Evolutionary conservation across 257 asterid genomes (phyloP), one percentile per base, ranked within the genome.

Genomic region (Plectranthus barbatus): DNA sequence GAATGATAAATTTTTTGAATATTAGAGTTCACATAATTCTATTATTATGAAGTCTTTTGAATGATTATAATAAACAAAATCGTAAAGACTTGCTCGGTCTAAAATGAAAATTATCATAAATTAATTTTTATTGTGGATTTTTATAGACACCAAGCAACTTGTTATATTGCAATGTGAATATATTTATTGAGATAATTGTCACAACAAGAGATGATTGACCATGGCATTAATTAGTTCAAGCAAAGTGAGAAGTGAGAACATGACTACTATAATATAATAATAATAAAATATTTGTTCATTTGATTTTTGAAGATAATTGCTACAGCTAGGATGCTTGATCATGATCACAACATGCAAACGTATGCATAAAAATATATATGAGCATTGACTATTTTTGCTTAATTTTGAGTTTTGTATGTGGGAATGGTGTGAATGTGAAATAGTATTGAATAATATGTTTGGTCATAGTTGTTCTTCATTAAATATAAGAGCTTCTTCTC

Each of bases 111-210:
- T 0, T 13, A 7, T 40, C n/a, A n/a, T n/a, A 46, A 23, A 14
- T 29, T 11, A 19, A 12, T 31, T 45, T 55, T 55, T 42, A 60
- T 59, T 71, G 46, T n/a, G n/a, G 74, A 15, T 34, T 62, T 52
- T 19, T 66, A 56, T 39, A 29, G 67, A 72, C 81, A 74, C 67
- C 64, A 75, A 72, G 69, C 62, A 53, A 67, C 61, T 56, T 12
- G 23, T 46, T 67, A 4, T 36, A 20, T 7, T 36, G 7, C 29
- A 37, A 40, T 57, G 33, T 31, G 56, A 49, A 45, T 52, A 36
- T 13, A 23, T 12, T 17, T 18, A 31, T 18, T 62, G 23, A 50
- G 60, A 49, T 63, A 49, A n/a, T 50, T 29, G 20, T 63, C 18
- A 64, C 19, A 74, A 55, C 5, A 4, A 23, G 39, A 29, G 59